A percentile compares a stretch with the other conserved stretches of the same genome.
phyloP scores from a whole-genome alignment of 768 basidiomycete genomes.

The Mycena leptocephala region DNA sequence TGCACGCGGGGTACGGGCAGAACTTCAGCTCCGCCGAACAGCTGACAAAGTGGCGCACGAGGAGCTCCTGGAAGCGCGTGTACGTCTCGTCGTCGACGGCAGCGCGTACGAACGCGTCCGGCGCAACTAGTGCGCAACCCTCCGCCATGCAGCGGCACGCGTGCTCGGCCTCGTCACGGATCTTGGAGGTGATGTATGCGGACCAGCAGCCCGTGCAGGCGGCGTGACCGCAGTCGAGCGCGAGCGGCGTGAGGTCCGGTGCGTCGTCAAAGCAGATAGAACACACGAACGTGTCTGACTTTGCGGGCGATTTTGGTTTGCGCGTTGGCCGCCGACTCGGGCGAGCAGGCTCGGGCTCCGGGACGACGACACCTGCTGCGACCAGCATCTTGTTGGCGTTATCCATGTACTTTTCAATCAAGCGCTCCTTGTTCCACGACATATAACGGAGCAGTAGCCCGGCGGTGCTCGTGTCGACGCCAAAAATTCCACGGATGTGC shows the following conservation, averaged over 20 bases:
- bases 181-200: conserved; percentile 85
- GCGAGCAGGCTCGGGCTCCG: conserved; percentile 59
- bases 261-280: conserved; percentile 94
- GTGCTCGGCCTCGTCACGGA: conserved; percentile 86
- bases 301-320: conserved; percentile 48
- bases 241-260: conserved; percentile 70
- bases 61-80: conserved; percentile 87
- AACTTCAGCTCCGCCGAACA: conserved; percentile 89
- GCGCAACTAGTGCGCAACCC: conserved; percentile 75
- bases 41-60: conserved; percentile 92
- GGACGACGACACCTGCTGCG: conserved; percentile 77
- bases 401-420: conserved; percentile 98
- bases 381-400: conserved; percentile 81
- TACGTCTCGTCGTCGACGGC: conserved; percentile 70
- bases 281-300: conserved; percentile 81
- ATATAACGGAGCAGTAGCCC: conserved; percentile 86
- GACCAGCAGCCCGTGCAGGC: conserved; percentile 92
- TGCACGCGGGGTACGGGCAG: conserved; percentile 96
- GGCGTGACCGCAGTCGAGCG: conserved; percentile 86
- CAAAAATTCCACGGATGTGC: conserved; percentile 91
- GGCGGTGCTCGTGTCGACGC: conserved; percentile 89
- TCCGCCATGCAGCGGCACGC: conserved; percentile 87
- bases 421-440: conserved; percentile 96
- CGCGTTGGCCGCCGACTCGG: conserved; percentile 48
- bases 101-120: conserved; percentile 74